Conservation (phyloP, 345 rosid genomes). For the Eutrema yunnanense region DNA sequence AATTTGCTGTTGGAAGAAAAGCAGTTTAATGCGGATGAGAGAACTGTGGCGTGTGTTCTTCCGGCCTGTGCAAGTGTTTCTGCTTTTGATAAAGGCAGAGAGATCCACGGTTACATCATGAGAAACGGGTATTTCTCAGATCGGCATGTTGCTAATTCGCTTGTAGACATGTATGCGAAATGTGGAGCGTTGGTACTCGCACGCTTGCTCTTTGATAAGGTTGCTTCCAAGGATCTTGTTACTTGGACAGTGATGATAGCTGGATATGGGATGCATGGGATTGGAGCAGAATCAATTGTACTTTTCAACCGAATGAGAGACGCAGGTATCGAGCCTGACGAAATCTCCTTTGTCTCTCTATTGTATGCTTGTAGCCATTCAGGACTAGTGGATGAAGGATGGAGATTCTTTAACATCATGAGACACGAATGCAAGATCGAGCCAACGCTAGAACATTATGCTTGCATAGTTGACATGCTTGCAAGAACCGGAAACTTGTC, state of each 20-base stretch:
- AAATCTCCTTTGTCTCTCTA: conserved; percentile 57
- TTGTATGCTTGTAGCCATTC: conserved; percentile 72
- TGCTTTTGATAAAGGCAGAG: conserved; percentile 61
- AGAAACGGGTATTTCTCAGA: conserved; percentile 44
- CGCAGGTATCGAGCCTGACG: conserved; percentile 48
- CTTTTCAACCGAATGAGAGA: conserved; percentile 45
- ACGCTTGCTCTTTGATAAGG: conserved; percentile 44
- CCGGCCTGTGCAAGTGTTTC: conserved; percentile 74
- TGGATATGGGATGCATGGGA: conserved; percentile 83
- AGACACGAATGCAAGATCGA: conserved; percentile 51
- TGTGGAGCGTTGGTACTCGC: conserved; percentile 59
- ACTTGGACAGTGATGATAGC: conserved; percentile 80
- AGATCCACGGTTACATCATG: conserved; percentile 52
- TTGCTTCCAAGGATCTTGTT: conserved; percentile 55
- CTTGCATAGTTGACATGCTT: conserved; percentile 70
- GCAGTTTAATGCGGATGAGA: conserved; percentile 40
- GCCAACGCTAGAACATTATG: conserved; percentile 63
- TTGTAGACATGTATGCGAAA: conserved; percentile 65
- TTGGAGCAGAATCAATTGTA: conserved; percentile 57
- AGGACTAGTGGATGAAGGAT: conserved; percentile 64
- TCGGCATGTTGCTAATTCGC: conserved; percentile 53
- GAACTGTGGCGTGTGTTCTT: conserved; percentile 56
- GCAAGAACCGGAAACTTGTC: conserved; percentile 48
- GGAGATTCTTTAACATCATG: conserved; percentile 67
- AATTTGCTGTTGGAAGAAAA: conserved; percentile 37